phyloP scores from a whole-genome alignment of 2,329 filamentous ascomycete genomes.

The Fusarium sp. region DNA sequence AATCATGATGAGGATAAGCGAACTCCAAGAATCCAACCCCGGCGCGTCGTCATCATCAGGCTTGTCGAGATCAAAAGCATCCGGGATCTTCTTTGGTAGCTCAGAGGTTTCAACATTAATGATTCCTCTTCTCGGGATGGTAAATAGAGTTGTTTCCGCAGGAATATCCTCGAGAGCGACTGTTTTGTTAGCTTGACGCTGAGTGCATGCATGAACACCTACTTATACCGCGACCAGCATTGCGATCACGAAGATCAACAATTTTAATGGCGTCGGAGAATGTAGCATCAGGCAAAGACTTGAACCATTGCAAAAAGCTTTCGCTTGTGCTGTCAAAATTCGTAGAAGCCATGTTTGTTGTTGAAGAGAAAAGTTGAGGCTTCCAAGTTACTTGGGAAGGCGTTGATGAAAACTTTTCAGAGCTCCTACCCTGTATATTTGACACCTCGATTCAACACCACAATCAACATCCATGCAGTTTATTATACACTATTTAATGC shows the following conservation, averaged over 20 bases:
- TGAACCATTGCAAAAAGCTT: conserved; percentile 64
- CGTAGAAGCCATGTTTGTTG: conserved; percentile 9
- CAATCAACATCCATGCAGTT: neutral
- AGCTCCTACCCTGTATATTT: conserved; percentile 6
- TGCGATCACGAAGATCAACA: conserved; percentile 58
- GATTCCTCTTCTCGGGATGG: conserved; percentile 75
- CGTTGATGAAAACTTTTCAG: conserved; percentile 24
- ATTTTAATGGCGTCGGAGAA: conserved; percentile 63
- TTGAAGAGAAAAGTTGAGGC: neutral
- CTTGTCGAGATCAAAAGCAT: conserved; percentile 56
- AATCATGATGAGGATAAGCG: conserved; percentile 78
- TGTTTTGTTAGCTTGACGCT: conserved; percentile 56
- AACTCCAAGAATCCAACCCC: conserved; percentile 62
- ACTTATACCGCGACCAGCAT: conserved; percentile 66
- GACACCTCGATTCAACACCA: neutral
- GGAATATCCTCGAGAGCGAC: conserved; percentile 75
- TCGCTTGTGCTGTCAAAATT: conserved; percentile 55
- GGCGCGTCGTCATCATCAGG: conserved; percentile 48
- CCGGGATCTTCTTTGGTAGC: conserved; percentile 65
- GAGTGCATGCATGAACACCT: conserved; percentile 10
- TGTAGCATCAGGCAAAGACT: conserved; percentile 57
- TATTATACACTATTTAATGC: neutral
- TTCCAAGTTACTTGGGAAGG: neutral
- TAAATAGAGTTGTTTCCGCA: conserved; percentile 81
- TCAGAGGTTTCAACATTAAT: conserved; percentile 77